Evolutionary conservation across 441 rosid species (phyloP).

Genomic region (Jatropha podagrica): DNA sequence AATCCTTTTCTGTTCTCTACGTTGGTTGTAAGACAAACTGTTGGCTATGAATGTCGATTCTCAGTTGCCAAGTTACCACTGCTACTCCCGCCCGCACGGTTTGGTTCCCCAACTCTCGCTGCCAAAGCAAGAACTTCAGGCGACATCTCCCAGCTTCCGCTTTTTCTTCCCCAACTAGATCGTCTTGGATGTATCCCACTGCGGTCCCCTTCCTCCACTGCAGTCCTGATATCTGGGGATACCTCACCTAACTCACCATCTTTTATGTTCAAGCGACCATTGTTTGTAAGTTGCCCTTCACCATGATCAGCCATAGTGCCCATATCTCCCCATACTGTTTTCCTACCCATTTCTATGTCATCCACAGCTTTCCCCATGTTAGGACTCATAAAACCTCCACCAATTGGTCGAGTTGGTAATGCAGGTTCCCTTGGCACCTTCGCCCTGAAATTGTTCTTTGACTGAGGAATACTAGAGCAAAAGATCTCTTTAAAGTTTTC

Average conservation of each 20-base stretch:
- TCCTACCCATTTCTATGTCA: conserved; percentile 90
- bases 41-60: conserved; percentile 39
- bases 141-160: conserved; percentile 98
- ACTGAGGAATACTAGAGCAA: conserved; percentile 52
- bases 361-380: conserved; percentile 77
- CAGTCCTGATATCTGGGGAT: conserved; percentile 66
- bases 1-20: conserved; percentile 18
- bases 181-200: conserved; percentile 69
- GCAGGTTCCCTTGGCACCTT: conserved; percentile 59
- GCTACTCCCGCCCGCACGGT: conserved; percentile 53
- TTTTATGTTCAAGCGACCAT: conserved; percentile 59
- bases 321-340: conserved; percentile 80
- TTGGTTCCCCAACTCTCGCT: conserved; percentile 79
- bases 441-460: conserved; percentile 71
- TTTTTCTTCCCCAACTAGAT: conserved; percentile 96
- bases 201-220: conserved; percentile 70
- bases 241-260: conserved; percentile 72
- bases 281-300: conserved; percentile 54
- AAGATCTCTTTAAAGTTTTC: conserved; percentile 76
- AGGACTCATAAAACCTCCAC: conserved; percentile 81
- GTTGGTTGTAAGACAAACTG: conserved; percentile 13
- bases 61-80: conserved; percentile 56
- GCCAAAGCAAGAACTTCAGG: conserved; percentile 92
- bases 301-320: conserved; percentile 54
- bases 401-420: conserved; percentile 46